These are phyloP conservation scores for Linnemannia schmuckeri DNA, from an alignment of 192 early-diverging fungal species.

Conservation along the genomic window DNA sequence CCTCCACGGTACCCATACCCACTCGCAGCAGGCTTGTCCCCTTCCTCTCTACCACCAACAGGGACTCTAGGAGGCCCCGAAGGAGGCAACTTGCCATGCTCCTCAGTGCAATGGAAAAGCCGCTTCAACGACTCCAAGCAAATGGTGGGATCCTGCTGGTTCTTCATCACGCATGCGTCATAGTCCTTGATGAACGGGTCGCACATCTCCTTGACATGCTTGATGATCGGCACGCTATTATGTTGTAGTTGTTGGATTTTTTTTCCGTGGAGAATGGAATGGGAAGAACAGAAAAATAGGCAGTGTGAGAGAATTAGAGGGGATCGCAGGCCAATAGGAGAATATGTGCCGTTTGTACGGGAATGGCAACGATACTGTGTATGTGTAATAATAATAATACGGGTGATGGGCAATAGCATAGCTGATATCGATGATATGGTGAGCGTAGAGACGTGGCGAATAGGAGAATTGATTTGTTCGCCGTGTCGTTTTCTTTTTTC, in stretches of 20 bases:
- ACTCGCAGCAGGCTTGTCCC: constrained; percentile 25
- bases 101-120: constrained; percentile 69
- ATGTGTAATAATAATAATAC: not conserved
- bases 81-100: constrained; percentile 49
- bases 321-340: not conserved
- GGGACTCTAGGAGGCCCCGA: constrained; percentile 40
- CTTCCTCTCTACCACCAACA: not conserved
- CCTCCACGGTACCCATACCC: constrained; percentile 50
- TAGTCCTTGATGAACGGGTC: constrained; percentile 64
- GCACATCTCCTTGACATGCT: constrained; percentile 70
- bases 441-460: too few relatives aligned
- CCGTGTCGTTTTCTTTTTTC: too few relatives aligned
- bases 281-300: not conserved
- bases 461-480: too few relatives aligned
- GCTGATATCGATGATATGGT: too few relatives aligned
- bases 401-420: too few relatives aligned
- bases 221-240: constrained; percentile 67
- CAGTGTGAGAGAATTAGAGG: not conserved
- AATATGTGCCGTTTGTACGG: not conserved
- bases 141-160: constrained; percentile 62
- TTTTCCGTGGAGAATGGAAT: not conserved
- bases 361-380: not conserved
- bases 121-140: constrained; percentile 65
- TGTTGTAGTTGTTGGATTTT: not conserved
- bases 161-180: constrained; percentile 63